Evolutionary conservation across 1,284 basidiomycete genomes (phyloP).

Genomic region (Puccinia coronata): DNA sequence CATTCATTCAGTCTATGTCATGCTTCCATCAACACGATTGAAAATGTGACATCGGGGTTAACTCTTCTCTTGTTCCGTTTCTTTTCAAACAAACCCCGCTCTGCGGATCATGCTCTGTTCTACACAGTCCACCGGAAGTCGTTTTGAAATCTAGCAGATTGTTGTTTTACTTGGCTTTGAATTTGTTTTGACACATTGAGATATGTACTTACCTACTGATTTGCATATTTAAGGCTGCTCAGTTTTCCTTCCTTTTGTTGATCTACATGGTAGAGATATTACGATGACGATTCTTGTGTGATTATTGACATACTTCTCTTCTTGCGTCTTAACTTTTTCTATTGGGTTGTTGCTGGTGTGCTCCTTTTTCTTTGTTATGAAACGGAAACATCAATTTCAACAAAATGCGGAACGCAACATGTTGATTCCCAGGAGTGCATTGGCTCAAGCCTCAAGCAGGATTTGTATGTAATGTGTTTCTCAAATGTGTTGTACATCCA

Average conservation of each 20-base stretch:
- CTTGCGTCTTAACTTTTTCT: background rate
- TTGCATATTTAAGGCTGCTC: background rate
- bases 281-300: background rate
- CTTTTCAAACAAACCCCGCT: background rate
- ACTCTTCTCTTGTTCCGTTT: background rate
- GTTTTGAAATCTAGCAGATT: conserved; percentile 6
- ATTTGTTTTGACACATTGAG: background rate
- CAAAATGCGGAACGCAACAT: background rate
- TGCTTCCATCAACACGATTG: background rate
- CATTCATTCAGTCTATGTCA: background rate
- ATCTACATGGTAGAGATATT: background rate
- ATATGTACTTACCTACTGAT: background rate
- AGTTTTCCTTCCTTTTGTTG: background rate
- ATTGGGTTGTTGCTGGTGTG: background rate
- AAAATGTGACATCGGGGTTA: no score
- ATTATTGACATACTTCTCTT: background rate
- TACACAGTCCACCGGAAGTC: conserved; percentile 33
- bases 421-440: no score
- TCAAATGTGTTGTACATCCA: no score
- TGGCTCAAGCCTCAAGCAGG: background rate
- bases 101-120: background rate
- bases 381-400: background rate
- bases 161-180: background rate
- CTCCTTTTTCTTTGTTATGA: background rate
- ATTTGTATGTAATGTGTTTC: no score